Conservation (phyloP, 2,329 filamentous ascomycete species). For the Westerdykella aurantiaca region DNA sequence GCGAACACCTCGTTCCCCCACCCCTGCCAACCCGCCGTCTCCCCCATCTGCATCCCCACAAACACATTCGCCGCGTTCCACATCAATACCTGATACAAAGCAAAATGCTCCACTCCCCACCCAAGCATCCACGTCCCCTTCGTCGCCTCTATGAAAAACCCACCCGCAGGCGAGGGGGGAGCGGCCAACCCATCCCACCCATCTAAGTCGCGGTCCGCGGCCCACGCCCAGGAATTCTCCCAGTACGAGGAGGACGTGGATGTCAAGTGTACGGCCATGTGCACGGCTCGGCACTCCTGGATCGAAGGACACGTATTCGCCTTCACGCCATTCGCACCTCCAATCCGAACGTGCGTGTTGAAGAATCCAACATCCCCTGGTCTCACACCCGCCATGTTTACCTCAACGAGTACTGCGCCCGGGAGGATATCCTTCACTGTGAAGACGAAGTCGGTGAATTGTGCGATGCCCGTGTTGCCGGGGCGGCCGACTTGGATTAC, state of each 20-base stretch:
- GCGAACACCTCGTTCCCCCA: no score
- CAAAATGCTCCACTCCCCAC: no score
- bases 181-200: constrained; percentile 11
- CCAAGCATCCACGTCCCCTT: no score
- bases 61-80: no score
- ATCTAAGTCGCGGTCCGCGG: constrained; percentile 77
- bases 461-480: constrained; percentile 12
- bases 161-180: no score
- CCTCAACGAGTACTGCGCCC: constrained; percentile 64
- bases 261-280: constrained; percentile 49
- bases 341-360: constrained; percentile 82
- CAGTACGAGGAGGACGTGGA: constrained; percentile 57
- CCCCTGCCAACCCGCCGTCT: no score
- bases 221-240: constrained; percentile 91
- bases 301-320: constrained; percentile 70
- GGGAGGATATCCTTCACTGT: constrained; percentile 50
- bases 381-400: constrained; percentile 50
- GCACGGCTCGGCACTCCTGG: constrained; percentile 63
- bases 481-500: constrained; percentile 14
- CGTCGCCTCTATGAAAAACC: no score
- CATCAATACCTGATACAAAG: no score
- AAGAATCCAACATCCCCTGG: constrained; percentile 55
- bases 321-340: constrained; percentile 75
- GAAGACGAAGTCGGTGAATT: constrained; percentile 19
- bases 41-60: no score